Conservation (phyloP, 2,329 filamentous ascomycete species). For the Arthrobotrys pseudoclavata region DNA sequence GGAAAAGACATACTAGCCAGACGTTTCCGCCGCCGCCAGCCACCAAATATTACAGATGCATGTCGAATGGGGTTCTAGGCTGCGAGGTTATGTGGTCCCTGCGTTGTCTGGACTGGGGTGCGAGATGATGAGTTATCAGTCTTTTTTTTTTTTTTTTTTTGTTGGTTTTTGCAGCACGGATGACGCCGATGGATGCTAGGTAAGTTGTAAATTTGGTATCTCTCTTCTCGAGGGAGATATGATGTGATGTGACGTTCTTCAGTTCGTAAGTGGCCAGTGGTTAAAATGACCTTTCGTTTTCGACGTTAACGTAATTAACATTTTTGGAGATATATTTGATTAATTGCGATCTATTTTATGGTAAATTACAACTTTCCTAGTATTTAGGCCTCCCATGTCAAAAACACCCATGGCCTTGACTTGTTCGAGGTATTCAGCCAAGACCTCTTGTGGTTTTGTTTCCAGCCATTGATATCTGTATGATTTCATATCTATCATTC, state of each 20-base stretch:
- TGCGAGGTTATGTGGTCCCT: slow-evolving; percentile 25
- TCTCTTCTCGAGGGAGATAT: not conserved
- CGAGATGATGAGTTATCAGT: slow-evolving; percentile 25
- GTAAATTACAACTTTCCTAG: not conserved
- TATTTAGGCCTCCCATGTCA: not conserved
- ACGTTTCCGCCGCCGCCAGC: too few species aligned
- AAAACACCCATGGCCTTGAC: not conserved
- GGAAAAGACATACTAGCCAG: too few species aligned
- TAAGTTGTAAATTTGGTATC: not conserved
- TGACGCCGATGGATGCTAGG: not conserved
- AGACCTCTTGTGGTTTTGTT: not conserved
- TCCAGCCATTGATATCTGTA: not conserved
- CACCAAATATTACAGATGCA: not conserved
- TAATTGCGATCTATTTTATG: not conserved
- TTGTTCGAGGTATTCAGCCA: slow-evolving; percentile 10
- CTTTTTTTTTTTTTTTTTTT: slow-evolving; percentile 2
- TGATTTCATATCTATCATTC: not conserved
- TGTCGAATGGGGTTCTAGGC: not conserved
- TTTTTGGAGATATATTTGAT: too few species aligned
- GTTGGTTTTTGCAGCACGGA: not conserved
- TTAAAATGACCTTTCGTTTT: too few species aligned
- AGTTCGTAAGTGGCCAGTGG: too few species aligned
- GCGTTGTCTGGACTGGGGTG: slow-evolving; percentile 19
- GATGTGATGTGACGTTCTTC: not conserved
- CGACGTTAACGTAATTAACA: too few species aligned